phyloP scores from a whole-genome alignment of 495 filamentous ascomycete species.

The Aspergillus sparsus region DNA sequence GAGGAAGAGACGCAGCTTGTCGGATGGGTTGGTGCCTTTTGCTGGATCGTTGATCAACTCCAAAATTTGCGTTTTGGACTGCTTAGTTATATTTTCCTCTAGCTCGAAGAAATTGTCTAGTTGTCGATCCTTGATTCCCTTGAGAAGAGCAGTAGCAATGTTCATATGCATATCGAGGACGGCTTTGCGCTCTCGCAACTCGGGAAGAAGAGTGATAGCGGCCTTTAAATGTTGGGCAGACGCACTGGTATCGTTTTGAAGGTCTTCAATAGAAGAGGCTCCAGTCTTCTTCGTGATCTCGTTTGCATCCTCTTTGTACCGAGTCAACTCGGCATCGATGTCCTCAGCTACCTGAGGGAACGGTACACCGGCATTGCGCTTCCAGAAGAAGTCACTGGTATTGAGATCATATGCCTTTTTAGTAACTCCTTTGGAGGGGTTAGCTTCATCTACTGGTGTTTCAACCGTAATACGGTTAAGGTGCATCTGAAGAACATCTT shows the following conservation, averaged over 20 bases:
- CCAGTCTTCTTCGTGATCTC: constrained; percentile 96
- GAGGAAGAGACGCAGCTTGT: constrained; percentile 91
- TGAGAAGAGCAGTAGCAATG: constrained; percentile 81
- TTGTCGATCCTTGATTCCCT: constrained; percentile 91
- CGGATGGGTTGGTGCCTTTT: constrained; percentile 80
- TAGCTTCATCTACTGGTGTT: constrained; percentile 70
- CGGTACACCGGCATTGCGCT: constrained; percentile 84
- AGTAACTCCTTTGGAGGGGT: constrained; percentile 66
- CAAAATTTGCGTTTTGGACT: constrained; percentile 84
- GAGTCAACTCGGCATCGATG: constrained; percentile 86
- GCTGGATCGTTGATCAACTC: constrained; percentile 79
- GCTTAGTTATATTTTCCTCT: constrained; percentile 91
- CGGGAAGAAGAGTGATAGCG: constrained; percentile 88
- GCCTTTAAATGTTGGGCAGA: constrained; percentile 94
- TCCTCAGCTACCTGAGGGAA: constrained; percentile 98
- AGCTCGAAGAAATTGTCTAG: constrained; percentile 95
- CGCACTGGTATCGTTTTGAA: constrained; percentile 83
- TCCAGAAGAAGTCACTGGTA: constrained; percentile 96
- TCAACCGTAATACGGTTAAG: constrained; percentile 97
- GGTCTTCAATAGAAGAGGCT: constrained; percentile 86
- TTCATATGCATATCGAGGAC: constrained; percentile 99
- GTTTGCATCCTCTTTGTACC: constrained; percentile 93
- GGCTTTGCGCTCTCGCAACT: constrained; percentile 88
- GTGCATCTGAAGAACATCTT: constrained; percentile 91
- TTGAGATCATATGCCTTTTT: constrained; percentile 90